phyloP scores from a whole-genome alignment of 164 flowering plant genomes.

The Umbilicus rupestris region DNA sequence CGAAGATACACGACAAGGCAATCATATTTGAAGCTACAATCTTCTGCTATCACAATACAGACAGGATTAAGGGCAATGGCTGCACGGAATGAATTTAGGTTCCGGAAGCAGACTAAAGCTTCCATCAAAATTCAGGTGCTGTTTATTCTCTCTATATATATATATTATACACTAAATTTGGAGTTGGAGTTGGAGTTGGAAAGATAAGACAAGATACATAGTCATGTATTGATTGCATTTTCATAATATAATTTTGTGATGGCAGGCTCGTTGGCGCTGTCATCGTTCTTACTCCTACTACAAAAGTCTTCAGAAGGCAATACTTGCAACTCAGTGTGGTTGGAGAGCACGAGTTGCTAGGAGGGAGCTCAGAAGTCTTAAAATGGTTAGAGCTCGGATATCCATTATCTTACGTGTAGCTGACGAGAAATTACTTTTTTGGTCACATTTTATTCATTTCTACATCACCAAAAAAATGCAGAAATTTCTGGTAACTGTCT shows the following conservation, averaged over 20 bases:
- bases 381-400: conserved; percentile 52
- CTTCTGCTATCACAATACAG: conserved; percentile 67
- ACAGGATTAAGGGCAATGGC: conserved; percentile 90
- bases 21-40: conserved; percentile 35
- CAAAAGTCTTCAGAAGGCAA: conserved; percentile 71
- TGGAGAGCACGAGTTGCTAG: conserved; percentile 88
- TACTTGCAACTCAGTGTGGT: conserved; percentile 71
- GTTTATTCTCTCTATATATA: neutral
- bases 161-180: neutral
- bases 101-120: conserved; percentile 80
- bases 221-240: neutral
- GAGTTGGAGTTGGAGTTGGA: neutral
- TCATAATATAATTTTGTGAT: conserved; percentile 7
- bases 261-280: conserved; percentile 71
- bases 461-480: neutral
- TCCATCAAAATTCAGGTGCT: conserved; percentile 71
- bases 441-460: neutral
- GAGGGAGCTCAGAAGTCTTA: conserved; percentile 78
- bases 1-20: conserved; percentile 37
- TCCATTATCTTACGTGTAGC: conserved; percentile 1
- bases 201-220: neutral
- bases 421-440: neutral
- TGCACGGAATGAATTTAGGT: conserved; percentile 86
- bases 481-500: neutral
- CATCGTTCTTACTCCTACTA: conserved; percentile 66